Conservation (phyloP, 306 rosid genomes). For the Gillenia trifoliata region DNA sequence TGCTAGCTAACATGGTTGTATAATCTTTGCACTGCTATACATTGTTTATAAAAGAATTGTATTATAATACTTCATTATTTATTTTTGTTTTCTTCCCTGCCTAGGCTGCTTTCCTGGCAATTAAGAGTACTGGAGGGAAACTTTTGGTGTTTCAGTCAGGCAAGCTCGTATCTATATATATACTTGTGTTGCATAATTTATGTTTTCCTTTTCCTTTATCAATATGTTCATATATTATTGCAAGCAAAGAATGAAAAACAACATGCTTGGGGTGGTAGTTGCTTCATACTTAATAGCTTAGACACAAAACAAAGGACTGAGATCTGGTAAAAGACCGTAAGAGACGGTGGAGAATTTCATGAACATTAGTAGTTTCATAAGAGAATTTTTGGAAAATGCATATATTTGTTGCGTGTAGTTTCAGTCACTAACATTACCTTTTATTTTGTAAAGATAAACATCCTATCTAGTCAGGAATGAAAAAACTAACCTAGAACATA, state of each 20-base stretch:
- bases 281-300: neutral
- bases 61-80: neutral
- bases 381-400: neutral
- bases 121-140: constrained; percentile 91
- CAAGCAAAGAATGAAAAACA: neutral
- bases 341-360: neutral
- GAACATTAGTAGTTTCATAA: neutral
- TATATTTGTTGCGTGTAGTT: neutral
- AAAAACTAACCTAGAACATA: neutral
- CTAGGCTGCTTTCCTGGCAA: constrained; percentile 96
- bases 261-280: neutral
- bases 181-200: neutral
- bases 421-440: neutral
- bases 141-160: constrained; percentile 97
- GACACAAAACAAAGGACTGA: neutral
- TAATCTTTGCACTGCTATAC: too few relatives aligned
- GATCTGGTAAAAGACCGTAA: neutral
- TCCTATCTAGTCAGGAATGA: neutral
- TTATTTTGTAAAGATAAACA: neutral
- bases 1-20: neutral
- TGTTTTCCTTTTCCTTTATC: neutral
- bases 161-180: constrained; percentile 28
- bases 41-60: too few relatives aligned
- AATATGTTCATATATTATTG: neutral
- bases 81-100: constrained; percentile 4